Base-by-base conservation (phyloP, 176 grass and related monocot genomes). In the Triticum monococcum region DNA sequence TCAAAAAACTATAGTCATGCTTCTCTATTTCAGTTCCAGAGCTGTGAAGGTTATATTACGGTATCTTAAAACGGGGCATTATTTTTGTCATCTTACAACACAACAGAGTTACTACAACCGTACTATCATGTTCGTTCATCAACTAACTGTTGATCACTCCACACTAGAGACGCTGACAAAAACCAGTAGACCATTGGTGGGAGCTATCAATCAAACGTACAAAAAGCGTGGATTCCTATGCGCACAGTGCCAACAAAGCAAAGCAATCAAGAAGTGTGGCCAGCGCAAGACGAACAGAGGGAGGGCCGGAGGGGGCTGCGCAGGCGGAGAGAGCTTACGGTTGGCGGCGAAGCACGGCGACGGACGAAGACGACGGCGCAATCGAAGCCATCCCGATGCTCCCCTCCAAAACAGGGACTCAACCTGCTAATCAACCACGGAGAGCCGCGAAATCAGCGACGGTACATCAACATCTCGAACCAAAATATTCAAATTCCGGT, bases 301-400 rank as follows among this genome's bases (percentile, higher is more conserved):
- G 14, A 12, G 41, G 18, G 20, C 62, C 31, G 17, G 8, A 52
- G 57, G 8, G 17, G 16, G 4, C 3, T 41, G 17, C 13, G 40
- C 65, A 32, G 54, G 31, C 8, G 20, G 50, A 54, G 16, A 54
- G 80, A 48, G 48, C 89, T 91, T 88, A 91, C 89, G 77, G 86
- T 67, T 85, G 78, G 71, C 78, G 40, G 78, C 62, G 67, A 78
- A 87, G 23, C 23, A 30, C 62, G 12, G 81, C 89, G 62, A 70
- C 28, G 3, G 86, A 91, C 3, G 89, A 84, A 57, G 89, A 91
- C 37, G 86, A 38, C 57, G 77, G 77, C 64, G 89, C 78, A 41
- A 78, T 77, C 24, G 89, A 88, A 59, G 63, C 78, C 89, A 91
- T 90, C 52, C 37, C 9, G 81, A 63, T 45, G 48, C 36, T 87